These are phyloP conservation scores for Limnanthes douglasii DNA, from an alignment of 345 rosid species.

Conservation along the genomic window DNA sequence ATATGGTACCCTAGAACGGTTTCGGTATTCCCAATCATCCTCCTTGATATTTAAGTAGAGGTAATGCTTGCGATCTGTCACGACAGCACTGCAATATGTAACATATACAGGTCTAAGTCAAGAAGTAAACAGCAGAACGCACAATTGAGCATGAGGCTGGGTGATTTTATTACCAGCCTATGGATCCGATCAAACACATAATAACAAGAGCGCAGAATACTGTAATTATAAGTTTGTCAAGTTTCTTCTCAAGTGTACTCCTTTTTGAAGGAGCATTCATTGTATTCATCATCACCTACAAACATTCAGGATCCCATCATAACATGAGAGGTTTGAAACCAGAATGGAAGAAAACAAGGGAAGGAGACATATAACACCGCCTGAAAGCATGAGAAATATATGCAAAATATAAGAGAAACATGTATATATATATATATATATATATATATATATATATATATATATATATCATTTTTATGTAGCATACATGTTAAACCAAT, in stretches of 20 bases:
- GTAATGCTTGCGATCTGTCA: constrained; percentile 58
- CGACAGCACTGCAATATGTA: constrained; percentile 62
- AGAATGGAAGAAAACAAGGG: not conserved
- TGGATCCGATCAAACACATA: constrained; percentile 90
- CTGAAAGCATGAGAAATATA: no score
- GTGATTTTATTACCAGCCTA: constrained; percentile 49
- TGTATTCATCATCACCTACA: constrained; percentile 99
- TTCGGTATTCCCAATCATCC: constrained; percentile 56
- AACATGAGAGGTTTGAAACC: constrained; percentile 4
- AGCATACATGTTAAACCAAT: no score
- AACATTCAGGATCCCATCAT: constrained; percentile 11
- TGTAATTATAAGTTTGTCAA: constrained; percentile 89
- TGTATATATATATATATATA: no score
- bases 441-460: no score
- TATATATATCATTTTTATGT: no score
- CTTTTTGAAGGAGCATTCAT: constrained; percentile 99
- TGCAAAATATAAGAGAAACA: no score
- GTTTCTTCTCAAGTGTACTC: constrained; percentile 97
- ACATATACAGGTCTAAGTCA: constrained; percentile 8
- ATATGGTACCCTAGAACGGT: constrained; percentile 51
- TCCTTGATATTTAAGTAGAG: constrained; percentile 42
- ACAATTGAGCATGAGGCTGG: constrained; percentile 9
- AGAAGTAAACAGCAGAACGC: constrained; percentile 5
- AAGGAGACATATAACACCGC: no score
- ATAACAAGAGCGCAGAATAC: constrained; percentile 74